Evolutionary conservation across 2,329 filamentous ascomycete species (phyloP), one percentile per base, ranked within the genome.

Genomic region (Camptophora hylomeconis): DNA sequence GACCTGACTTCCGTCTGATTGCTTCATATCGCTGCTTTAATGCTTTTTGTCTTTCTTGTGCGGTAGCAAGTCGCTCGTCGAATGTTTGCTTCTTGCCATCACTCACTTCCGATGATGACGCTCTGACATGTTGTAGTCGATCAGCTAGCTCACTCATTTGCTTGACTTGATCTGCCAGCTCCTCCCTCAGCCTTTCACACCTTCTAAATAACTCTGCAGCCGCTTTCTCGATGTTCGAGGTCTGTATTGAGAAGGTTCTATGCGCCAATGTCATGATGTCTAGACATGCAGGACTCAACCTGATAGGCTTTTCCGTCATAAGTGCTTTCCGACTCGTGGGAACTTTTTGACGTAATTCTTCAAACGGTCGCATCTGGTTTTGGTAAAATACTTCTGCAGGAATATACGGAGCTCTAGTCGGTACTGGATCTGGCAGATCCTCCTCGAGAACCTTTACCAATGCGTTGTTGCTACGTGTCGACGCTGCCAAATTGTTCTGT

Each of bases 191-290:
- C 11, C 60, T 48, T 30, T 65, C 60, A 36, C 61, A 65, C n/a
- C 61, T 56, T 19, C 60, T 57, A 47, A 65, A 65, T n/a, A 66
- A 48, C 38, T 65, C 61, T 2, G 62, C 60, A 7, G 60, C 61
- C 7, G 61, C 61, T 32, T 52, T 46, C 30, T 61, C 58, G 5
- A 65, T 47, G 8, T 52, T 45, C 30, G 57, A 51, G 4, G 61
- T 65, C 39, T 65, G 57, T 14, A 50, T 43, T 17, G 58, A 58
- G 12, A 65, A 42, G 4, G 60, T 54, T 20, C 60, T 51, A 36
- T 66, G 62, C 3, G 61, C 57, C 19, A 52, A 49, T 5, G 60
- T 56, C 31, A 66, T 57, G 8, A 63, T 45, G 30, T 63, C 58
- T 22, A 65, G 47, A 4, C 60, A 63, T 4, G 58, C 56, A 5